Base-by-base conservation (phyloP, 208 protist species). In the Acanthamoeba sp. region DNA sequence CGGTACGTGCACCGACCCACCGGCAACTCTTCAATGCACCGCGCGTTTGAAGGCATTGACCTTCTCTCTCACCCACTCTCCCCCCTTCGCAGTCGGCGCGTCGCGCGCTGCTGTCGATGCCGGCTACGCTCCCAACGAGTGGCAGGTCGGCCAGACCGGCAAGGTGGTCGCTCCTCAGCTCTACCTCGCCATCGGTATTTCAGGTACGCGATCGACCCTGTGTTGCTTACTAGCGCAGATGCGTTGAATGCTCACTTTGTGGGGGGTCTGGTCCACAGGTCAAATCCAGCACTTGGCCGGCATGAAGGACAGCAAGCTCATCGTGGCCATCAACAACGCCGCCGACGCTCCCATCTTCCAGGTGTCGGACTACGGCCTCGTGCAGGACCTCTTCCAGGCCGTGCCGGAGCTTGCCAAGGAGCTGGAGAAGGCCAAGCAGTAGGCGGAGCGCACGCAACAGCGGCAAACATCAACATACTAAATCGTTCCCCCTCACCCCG, bases 241-340 rank as follows among this genome's bases (percentile, higher is more conserved):
- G 62, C 16, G n/a, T 71, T 27, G 16, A 71, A 0, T 7, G 1
- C 20, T 62, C 12, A 50, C 45, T 50, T 12, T 4, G 45, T 50
- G 4, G 45, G 45, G 12, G 9, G 45, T 50, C 12, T 50, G 18
- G 5, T 5, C 22, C 14, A 45, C 98, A 62, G 99, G 99, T 69
- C 99, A 99, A 6, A 99, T 99, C 95, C 99, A 98, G 96, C 97
- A 98, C 89, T 85, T 99, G 14, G 98, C 99, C 2, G 99, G 99
- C 91, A 99, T 99, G 99, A 99, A 99, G 97, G 99, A 99, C 97
- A 98, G 97, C 91, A 99, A 99, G 97, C 95, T 96, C n/a, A 97
- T 98, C 48, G 97, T 98, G n/a, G 95, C 95, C 29, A 97, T 98
- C 88, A 97, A 97, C 93, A 99, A 99, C 92, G 99, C 99, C 95